Evolutionary conservation across 1,284 basidiomycete genomes (phyloP), one percentile per base, ranked within the genome.

Genomic region (Mycosarcoma maydis): DNA sequence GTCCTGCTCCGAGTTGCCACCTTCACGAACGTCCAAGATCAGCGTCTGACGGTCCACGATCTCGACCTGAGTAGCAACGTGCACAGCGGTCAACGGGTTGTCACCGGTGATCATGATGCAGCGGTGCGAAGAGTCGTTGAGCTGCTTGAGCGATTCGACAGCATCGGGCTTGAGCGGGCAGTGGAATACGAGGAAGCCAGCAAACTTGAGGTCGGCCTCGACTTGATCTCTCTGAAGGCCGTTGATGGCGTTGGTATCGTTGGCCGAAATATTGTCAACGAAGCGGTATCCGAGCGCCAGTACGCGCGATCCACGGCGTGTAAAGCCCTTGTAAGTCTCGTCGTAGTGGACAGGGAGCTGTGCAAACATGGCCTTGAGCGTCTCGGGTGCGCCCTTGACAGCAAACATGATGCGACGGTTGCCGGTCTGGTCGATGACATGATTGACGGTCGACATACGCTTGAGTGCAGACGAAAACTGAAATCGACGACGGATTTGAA

Each of bases 31-130:
- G 46, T 81, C 80, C 19, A 81, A 41, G 38, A 81, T 80, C 13
- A 81, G 58, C 5, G 75, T 74, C n/a, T 78, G 74, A 13, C 80
- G 72, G 47, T 77, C 72, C 5, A 81, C 78, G 34, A 81, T 81
- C 51, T 81, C 80, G 32, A 81, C 80, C 53, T 81, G 76, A 20
- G 56, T 65, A 8, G 80, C 80, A 6, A 81, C 75, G 42, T 80
- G 80, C 16, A 80, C 70, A 3, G 78, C 80, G 20, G 80, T 81
- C 27, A 81, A 48, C 26, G 80, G 78, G 55, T 80, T 80, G 74
- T 81, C 80, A n/a, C 80, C 80, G 6, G 80, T 81, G 39, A 81
- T 81, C 80, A 81, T 81, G 56, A 81, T 77, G 47, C 79, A 77
- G 27, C 80, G 73, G 65, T 81, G 80, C 32, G 77, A 76, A 29